Conservation (phyloP, 495 filamentous ascomycete species). For the Neurospora hispaniola region DNA sequence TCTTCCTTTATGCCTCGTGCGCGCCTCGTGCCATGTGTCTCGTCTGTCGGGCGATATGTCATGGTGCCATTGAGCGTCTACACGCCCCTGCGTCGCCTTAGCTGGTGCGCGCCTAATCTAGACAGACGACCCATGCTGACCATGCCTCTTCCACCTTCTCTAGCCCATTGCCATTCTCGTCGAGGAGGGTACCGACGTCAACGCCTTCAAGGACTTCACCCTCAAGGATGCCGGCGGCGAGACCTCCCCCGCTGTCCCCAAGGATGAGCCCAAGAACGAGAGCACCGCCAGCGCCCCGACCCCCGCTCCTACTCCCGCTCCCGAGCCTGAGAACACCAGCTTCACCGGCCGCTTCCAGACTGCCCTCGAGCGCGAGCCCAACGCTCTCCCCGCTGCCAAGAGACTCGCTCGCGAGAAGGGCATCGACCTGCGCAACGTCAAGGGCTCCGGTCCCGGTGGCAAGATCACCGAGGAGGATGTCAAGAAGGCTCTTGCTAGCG, state of each 20-base stretch:
- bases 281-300: conserved; percentile 46
- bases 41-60: not conserved
- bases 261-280: conserved; percentile 43
- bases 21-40: not conserved
- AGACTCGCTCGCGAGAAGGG: conserved; percentile 78
- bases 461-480: conserved; percentile 86
- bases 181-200: conserved; percentile 78
- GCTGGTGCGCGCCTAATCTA: conserved; percentile 16
- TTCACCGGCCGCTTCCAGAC: conserved; percentile 71
- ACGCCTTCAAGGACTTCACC: conserved; percentile 80
- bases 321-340: conserved; percentile 61
- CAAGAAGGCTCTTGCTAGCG: conserved; percentile 54
- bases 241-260: conserved; percentile 43
- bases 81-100: not conserved
- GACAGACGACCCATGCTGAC: not conserved
- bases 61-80: not conserved
- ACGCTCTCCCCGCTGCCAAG: conserved; percentile 64
- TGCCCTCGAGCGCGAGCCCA: conserved; percentile 67
- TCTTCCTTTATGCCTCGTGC: not conserved
- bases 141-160: conserved; percentile 1
- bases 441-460: conserved; percentile 79
- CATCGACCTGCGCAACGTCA: conserved; percentile 64
- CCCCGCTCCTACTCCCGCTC: conserved; percentile 46
- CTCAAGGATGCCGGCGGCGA: conserved; percentile 83
- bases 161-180: conserved; percentile 94